A percentile compares a stretch with the other conserved stretches of the same genome.
Conservation (phyloP, 2,329 filamentous ascomycete genomes). For the Rhexocercosporidium sp. region DNA sequence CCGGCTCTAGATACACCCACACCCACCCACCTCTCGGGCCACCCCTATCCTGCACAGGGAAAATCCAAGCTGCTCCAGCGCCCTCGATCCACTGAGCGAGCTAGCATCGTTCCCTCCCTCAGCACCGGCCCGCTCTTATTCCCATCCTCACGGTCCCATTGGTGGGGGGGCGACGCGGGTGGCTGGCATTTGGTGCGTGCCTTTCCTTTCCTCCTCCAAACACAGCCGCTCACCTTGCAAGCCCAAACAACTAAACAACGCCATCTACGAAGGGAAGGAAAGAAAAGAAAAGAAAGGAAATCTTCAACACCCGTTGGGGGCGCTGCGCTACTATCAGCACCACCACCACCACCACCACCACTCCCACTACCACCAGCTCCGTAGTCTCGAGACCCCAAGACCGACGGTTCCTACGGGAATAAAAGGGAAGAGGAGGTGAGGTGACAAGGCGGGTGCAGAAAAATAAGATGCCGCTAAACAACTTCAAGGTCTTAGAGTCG, state of each 20-base stretch:
- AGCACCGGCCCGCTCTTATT: background rate
- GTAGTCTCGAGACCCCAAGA: background rate
- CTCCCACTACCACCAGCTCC: no score
- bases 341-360: no score
- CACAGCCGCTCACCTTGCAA: background rate
- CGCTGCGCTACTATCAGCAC: no score
- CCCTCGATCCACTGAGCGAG: background rate
- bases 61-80: background rate
- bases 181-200: conserved; percentile 15
- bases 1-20: background rate
- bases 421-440: conserved; percentile 2
- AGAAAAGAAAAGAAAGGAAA: conserved; percentile 1
- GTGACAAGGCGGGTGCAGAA: background rate
- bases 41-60: background rate
- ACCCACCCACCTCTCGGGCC: background rate
- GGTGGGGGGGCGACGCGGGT: conserved; percentile 7
- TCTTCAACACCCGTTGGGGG: conserved; percentile 17
- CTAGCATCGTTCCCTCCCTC: background rate
- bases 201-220: background rate
- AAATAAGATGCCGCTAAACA: background rate
- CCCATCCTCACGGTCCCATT: background rate
- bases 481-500: background rate
- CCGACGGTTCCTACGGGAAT: background rate
- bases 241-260: background rate
- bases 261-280: conserved; percentile 2